Evolutionary conservation across 208 protist species (phyloP).

Genomic region (Lotmaria passim): DNA sequence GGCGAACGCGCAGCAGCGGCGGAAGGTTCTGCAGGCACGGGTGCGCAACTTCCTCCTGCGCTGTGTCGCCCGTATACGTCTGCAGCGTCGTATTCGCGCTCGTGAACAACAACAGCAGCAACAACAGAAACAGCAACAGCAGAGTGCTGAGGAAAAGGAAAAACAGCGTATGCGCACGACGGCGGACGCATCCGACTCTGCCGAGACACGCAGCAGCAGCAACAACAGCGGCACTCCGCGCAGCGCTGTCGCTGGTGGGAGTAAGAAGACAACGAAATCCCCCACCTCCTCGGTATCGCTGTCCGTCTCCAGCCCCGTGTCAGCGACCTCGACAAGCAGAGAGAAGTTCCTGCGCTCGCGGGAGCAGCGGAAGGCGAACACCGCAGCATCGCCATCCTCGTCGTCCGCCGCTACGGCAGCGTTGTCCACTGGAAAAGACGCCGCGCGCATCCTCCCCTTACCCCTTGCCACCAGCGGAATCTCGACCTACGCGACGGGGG

Average conservation of each 20-base stretch:
- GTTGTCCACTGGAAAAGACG: conserved; percentile 1
- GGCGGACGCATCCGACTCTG: background rate
- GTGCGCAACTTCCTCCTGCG: conserved; percentile 37
- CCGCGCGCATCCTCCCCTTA: conserved; percentile 13
- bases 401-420: conserved; percentile 1
- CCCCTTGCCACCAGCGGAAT: conserved; percentile 61
- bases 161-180: background rate
- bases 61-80: conserved; percentile 37
- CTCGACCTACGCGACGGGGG: conserved; percentile 58
- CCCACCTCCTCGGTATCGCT: background rate
- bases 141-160: background rate
- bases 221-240: conserved; percentile 19
- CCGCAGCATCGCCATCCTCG: conserved; percentile 34
- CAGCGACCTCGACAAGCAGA: conserved; percentile 37
- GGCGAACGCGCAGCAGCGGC: conserved; percentile 28
- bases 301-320: background rate
- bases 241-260: background rate
- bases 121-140: conserved; percentile 19
- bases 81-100: conserved; percentile 30
- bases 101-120: conserved; percentile 9
- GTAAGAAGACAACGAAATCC: background rate
- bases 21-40: conserved; percentile 33
- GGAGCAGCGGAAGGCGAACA: conserved; percentile 59
- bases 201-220: conserved; percentile 20
- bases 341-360: conserved; percentile 67